A percentile compares a stretch with the other conserved stretches of the same genome.
phyloP scores from a whole-genome alignment of 164 flowering plant species.

The Stephania japonica region DNA sequence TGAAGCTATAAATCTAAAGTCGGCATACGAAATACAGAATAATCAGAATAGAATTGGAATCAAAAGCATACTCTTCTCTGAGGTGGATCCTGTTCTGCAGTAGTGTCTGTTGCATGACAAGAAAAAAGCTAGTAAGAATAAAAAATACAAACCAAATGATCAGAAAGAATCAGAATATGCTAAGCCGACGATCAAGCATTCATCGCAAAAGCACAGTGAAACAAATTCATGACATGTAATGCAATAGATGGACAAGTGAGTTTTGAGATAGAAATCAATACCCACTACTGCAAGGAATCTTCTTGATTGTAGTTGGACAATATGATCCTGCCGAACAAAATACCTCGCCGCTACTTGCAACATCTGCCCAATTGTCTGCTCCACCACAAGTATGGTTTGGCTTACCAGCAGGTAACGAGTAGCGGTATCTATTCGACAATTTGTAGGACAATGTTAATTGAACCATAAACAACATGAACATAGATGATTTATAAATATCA shows the following conservation, averaged over 20 bases:
- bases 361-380: conserved; percentile 77
- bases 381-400: conserved; percentile 72
- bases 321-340: conserved; percentile 78
- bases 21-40: neutral
- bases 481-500: neutral
- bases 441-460: conserved; percentile 9
- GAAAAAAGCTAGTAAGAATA: conserved; percentile 14
- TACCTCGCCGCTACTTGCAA: conserved; percentile 36
- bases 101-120: conserved; percentile 43
- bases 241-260: conserved; percentile 6
- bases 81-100: conserved; percentile 69
- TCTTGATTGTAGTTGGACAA: conserved; percentile 57
- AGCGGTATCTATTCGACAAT: conserved; percentile 46
- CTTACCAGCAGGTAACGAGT: conserved; percentile 70
- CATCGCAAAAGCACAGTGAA: neutral
- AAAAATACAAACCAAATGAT: neutral
- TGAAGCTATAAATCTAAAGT: neutral
- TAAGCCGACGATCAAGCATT: neutral
- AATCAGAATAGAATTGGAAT: neutral
- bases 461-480: conserved; percentile 1
- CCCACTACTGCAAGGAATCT: conserved; percentile 56
- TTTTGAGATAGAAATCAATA: conserved; percentile 28
- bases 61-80: conserved; percentile 42
- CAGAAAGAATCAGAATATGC: neutral
- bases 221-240: neutral